A percentile compares a stretch with the other conserved stretches of the same genome.
Conservation (phyloP, 768 basidiomycete species). For the Lactifluus volemus region DNA sequence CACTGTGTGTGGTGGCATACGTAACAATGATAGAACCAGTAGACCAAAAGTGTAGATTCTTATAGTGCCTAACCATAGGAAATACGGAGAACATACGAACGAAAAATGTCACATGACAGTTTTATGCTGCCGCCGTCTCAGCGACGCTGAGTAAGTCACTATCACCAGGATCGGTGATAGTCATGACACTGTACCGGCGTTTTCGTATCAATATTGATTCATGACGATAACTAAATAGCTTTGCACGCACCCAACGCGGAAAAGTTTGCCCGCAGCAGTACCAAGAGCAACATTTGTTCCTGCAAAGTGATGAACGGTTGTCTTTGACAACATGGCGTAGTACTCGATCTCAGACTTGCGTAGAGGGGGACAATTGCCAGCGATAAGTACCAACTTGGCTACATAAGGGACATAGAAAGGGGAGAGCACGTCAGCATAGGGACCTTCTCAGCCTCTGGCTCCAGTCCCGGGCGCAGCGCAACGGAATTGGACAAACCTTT, state of each 20-base stretch:
- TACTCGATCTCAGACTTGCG: constrained; percentile 99
- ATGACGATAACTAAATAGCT: neutral
- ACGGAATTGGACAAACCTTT: constrained; percentile 64
- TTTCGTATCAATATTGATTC: neutral
- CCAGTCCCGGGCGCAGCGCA: constrained; percentile 56
- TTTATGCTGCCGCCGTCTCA: constrained; percentile 35
- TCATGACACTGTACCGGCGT: constrained; percentile 77
- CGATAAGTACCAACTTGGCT: constrained; percentile 99
- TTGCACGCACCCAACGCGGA: constrained; percentile 66
- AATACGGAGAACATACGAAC: constrained; percentile 18
- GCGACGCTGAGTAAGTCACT: constrained; percentile 85
- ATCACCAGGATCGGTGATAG: constrained; percentile 91
- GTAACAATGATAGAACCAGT: neutral
- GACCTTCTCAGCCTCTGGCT: constrained; percentile 99
- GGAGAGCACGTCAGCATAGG: constrained; percentile 56
- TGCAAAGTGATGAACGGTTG: constrained; percentile 62
- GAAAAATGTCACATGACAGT: constrained; percentile 28
- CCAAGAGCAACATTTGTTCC: constrained; percentile 98
- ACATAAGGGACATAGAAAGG: constrained; percentile 15
- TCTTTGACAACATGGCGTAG: constrained; percentile 99
- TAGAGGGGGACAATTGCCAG: constrained; percentile 97
- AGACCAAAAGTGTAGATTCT: too few relatives aligned
- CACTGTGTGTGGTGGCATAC: neutral
- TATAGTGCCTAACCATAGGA: constrained; percentile 4
- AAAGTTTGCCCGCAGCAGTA: constrained; percentile 74